A percentile compares a stretch with the other conserved stretches of the same genome.
Evolutionary conservation across 2,329 filamentous ascomycete genomes (phyloP).

Genomic region (Neurospora sp.): DNA sequence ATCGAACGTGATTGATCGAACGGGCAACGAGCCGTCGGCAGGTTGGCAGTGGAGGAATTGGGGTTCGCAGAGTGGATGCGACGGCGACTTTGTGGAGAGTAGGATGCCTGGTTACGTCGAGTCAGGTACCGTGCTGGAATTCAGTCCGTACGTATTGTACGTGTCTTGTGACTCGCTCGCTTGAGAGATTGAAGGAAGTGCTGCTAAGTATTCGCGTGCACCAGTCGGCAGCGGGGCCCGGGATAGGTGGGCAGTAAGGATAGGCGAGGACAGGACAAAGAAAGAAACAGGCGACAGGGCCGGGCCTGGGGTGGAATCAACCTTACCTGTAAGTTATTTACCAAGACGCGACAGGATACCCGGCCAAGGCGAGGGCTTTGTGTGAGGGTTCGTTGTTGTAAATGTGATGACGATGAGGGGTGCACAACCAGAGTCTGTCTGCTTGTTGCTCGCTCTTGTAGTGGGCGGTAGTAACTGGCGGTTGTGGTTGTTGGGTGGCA

Average conservation of each 20-base stretch:
- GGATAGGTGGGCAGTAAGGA: background rate
- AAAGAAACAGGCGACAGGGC: background rate
- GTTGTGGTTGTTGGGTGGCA: background rate
- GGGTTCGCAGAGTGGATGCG: conserved; percentile 9
- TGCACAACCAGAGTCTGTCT: background rate
- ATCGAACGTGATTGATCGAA: conserved; percentile 23
- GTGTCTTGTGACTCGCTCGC: background rate
- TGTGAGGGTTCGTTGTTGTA: background rate
- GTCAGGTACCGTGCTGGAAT: background rate
- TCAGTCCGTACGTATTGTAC: background rate
- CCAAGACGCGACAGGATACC: background rate
- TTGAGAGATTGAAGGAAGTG: background rate
- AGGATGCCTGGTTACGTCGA: background rate
- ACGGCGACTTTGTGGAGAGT: background rate
- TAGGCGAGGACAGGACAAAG: background rate
- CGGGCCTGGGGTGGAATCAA: background rate
- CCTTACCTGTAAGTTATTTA: background rate
- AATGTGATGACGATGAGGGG: background rate
- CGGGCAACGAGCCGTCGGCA: conserved; percentile 4
- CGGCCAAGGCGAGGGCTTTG: background rate
- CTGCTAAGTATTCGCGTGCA: background rate
- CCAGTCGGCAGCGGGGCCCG: background rate
- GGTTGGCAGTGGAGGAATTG: background rate
- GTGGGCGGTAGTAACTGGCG: background rate
- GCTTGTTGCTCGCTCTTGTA: background rate